Conservation (phyloP, 257 asterid species). For the Craterostigma plantagineum region DNA sequence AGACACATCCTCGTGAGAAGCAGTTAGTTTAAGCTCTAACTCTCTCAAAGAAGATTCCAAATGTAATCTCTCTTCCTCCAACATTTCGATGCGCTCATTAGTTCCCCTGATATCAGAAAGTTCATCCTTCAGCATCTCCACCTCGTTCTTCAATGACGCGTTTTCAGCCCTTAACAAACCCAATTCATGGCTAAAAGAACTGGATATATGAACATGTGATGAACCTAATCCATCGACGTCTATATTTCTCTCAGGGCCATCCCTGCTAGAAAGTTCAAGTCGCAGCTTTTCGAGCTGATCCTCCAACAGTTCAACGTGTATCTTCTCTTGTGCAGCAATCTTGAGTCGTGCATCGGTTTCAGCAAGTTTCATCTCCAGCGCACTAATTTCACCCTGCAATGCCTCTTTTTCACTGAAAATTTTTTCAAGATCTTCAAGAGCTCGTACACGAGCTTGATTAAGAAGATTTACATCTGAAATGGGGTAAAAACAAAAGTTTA, state of each 20-base stretch:
- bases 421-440: slow-evolving; percentile 59
- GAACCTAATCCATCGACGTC: slow-evolving; percentile 16
- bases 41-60: slow-evolving; percentile 50
- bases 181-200: slow-evolving; percentile 37
- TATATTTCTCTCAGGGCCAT: slow-evolving; percentile 14
- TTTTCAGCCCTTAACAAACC: slow-evolving; percentile 51
- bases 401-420: slow-evolving; percentile 57
- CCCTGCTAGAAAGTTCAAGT: slow-evolving; percentile 35
- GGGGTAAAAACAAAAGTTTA: slow-evolving; percentile 8
- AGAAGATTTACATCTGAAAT: slow-evolving; percentile 61
- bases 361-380: slow-evolving; percentile 62
- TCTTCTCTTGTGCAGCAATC: slow-evolving; percentile 72
- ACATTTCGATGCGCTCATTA: slow-evolving; percentile 36
- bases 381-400: slow-evolving; percentile 62
- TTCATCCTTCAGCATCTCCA: slow-evolving; percentile 39
- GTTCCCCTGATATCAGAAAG: slow-evolving; percentile 43
- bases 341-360: slow-evolving; percentile 78
- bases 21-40: slow-evolving; percentile 50
- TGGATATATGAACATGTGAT: slow-evolving; percentile 18
- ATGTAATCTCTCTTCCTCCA: slow-evolving; percentile 53
- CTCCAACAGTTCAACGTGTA: slow-evolving; percentile 51
- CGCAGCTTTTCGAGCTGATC: slow-evolving; percentile 57
- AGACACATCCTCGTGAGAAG: slow-evolving; percentile 57
- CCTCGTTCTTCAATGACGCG: slow-evolving; percentile 46
- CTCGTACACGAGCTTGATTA: slow-evolving; percentile 63